Evolutionary conservation across 768 basidiomycete species (phyloP), one percentile per base, ranked within the genome.

Genomic region (Boletus vinaceobasis): DNA sequence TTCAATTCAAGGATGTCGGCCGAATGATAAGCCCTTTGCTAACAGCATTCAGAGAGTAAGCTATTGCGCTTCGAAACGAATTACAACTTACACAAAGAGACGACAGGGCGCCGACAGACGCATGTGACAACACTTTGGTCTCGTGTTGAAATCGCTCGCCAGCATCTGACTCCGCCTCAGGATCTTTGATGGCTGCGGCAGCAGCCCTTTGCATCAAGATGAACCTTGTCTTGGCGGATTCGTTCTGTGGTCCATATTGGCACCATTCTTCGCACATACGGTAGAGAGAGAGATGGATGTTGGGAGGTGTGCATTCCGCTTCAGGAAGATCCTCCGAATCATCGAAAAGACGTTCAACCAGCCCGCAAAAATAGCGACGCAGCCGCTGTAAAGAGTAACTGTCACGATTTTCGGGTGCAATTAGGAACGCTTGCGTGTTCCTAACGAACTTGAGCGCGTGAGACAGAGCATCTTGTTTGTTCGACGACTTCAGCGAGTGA

Each of bases 211-310:
- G 84, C 83, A 93, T 93, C 52, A 80, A 64, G 26, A 82, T 77
- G 40, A 87, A 73, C 45, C 89, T 79, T 50, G 85, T 87, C 67
- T 84, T 87, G 37, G 82, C 80, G n/a, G 75, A 71, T 57, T 93
- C 90, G 1, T 83, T 78, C 61, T 90, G 85, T 31, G 84, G 79
- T 6, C 91, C 93, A 43, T 88, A 76, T 63, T 91, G 86, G 69
- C 93, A 96, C 94, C 94, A 97, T 63, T 94, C 92, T 70, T 95
- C 92, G 60, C 92, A 94, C 37, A 93, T 74, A 33, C 87, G 83
- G 71, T 90, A 96, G 32, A 96, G 71, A 3, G 86, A 79, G 7
- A 94, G 78, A 64, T 92, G 84, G 74, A 86, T 86, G 53, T 88
- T 82, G 5, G 79, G 74, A 2, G 88, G 85, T 48, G 90, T 82